Base-by-base conservation (phyloP, 148 eudicot species). In the Polygonum aviculare region DNA sequence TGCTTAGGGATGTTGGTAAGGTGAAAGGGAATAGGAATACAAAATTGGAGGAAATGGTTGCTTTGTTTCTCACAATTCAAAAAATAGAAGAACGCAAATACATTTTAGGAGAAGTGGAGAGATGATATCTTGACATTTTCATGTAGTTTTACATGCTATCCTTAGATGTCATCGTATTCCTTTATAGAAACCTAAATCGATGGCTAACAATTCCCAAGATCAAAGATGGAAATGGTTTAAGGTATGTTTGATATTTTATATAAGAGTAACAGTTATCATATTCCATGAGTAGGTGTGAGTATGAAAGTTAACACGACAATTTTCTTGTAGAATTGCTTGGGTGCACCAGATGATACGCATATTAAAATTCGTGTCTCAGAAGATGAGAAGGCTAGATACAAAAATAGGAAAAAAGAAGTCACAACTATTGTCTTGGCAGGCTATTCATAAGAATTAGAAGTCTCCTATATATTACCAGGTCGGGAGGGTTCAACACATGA, bases 241-340 rank as follows among this genome's bases (percentile, higher is more conserved):
- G 57, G 57, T 52, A 52, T 57, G 31, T n/a, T 57, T 57, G 26
- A 21, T 6, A 57, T 57, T 57, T 57, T 16, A 57, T 57, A 57
- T 21, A 9, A 7, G 1, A 57, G 7, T 8, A n/a, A 57, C 21
- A 16, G 5, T 16, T 51, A 51, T 55, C 18, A 55, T n/a, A n/a
- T 0, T 57, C 1, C 31, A 57, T n/a, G 31, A 7, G 5, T 21
- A 57, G 19, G 18, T 11, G 45, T 41, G 45, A 57, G 21, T 18
- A 57, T 57, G 31, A 57, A 2, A 57, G 12, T 2, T 57, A 6
- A n/a, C 63, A n/a, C 63, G 7, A 0, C 5, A 6, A 0, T 19
- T 57, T 57, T 57, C 26, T 57, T 57, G 63, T 57, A 57, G 63
- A 57, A 57, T 57, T 57, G 63, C 3, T 57, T n/a, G 63, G 63